These are phyloP conservation scores for Mycena sanguinolenta DNA, from an alignment of 768 basidiomycete genomes.

Conservation along the genomic window DNA sequence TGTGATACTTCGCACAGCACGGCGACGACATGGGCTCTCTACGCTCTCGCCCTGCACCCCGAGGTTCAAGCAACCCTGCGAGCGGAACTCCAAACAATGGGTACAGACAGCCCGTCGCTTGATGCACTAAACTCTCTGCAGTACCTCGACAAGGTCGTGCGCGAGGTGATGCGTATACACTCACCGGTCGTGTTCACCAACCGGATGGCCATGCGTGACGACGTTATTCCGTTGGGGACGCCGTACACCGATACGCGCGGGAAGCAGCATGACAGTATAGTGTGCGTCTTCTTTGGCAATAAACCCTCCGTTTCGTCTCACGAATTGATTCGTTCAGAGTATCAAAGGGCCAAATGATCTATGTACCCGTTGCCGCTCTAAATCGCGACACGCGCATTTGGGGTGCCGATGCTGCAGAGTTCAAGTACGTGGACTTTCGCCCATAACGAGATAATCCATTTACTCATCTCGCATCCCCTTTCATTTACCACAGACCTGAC, in stretches of 20 bases:
- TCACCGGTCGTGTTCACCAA: slow-evolving; percentile 50
- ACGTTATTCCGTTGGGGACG: slow-evolving; percentile 51
- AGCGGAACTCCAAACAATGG: slow-evolving; percentile 56
- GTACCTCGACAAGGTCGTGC: slow-evolving; percentile 63
- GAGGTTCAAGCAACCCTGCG: slow-evolving; percentile 59
- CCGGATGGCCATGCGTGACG: slow-evolving; percentile 51
- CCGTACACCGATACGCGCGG: slow-evolving; percentile 52
- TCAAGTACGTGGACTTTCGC: slow-evolving; percentile 50
- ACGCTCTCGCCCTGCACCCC: slow-evolving; percentile 52
- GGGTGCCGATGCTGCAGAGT: slow-evolving; percentile 45
- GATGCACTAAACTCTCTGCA: slow-evolving; percentile 64
- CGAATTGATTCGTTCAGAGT: slow-evolving; percentile 27
- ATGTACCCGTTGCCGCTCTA: slow-evolving; percentile 50
- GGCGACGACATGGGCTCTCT: slow-evolving; percentile 59
- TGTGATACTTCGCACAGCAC: slow-evolving; percentile 19
- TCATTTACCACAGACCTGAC: slow-evolving; percentile 54
- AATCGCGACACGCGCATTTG: slow-evolving; percentile 55
- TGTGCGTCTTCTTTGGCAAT: slow-evolving; percentile 37
- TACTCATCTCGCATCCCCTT: neutral
- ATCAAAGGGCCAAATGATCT: slow-evolving; percentile 40
- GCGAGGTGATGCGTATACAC: slow-evolving; percentile 59
- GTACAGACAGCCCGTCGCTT: slow-evolving; percentile 60
- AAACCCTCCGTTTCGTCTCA: too few relatives aligned
- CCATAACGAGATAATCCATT: neutral
- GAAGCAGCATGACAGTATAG: slow-evolving; percentile 41